Percentiles rank a stretch among this genome's conserved stretches.
Evolutionary conservation across 345 rosid species (phyloP).

Genomic region (Mallotus nudiflorus): DNA sequence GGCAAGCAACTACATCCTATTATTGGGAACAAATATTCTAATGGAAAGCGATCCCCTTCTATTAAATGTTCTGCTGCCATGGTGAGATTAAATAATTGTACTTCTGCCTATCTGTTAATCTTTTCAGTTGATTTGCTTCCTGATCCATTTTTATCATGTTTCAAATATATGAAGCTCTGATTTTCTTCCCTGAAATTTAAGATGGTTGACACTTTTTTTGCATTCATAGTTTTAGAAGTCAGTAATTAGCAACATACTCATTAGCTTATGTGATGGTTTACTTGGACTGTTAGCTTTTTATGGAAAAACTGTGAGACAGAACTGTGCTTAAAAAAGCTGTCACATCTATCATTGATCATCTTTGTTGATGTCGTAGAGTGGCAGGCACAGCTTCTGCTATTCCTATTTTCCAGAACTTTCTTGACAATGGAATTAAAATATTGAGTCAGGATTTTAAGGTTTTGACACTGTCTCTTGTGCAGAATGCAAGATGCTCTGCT

Average conservation of each 20-base stretch:
- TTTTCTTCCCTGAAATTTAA: not conserved
- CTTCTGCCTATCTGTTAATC: not conserved
- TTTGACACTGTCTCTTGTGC: slow-evolving; percentile 22
- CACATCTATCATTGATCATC: too few relatives aligned
- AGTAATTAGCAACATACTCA: not conserved
- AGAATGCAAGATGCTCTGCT: slow-evolving; percentile 65
- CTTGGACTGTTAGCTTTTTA: too few relatives aligned
- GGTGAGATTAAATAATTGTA: not conserved
- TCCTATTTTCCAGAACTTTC: too few relatives aligned
- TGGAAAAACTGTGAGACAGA: too few relatives aligned
- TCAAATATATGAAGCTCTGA: not conserved
- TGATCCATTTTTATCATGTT: not conserved
- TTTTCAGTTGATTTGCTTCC: not conserved
- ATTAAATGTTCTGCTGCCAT: slow-evolving; percentile 1
- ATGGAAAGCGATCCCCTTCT: not conserved
- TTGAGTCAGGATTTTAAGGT: not conserved
- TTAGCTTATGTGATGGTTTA: not conserved
- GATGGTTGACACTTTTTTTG: not conserved
- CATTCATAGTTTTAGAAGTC: too few relatives aligned
- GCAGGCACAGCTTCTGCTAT: too few relatives aligned
- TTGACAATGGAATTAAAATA: too few relatives aligned
- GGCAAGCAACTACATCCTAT: not conserved
- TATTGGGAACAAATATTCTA: not conserved
- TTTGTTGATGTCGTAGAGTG: too few relatives aligned
- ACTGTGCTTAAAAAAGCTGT: too few relatives aligned